phyloP scores from a whole-genome alignment of 2,329 filamentous ascomycete species.

The Boeremia lycopersici region DNA sequence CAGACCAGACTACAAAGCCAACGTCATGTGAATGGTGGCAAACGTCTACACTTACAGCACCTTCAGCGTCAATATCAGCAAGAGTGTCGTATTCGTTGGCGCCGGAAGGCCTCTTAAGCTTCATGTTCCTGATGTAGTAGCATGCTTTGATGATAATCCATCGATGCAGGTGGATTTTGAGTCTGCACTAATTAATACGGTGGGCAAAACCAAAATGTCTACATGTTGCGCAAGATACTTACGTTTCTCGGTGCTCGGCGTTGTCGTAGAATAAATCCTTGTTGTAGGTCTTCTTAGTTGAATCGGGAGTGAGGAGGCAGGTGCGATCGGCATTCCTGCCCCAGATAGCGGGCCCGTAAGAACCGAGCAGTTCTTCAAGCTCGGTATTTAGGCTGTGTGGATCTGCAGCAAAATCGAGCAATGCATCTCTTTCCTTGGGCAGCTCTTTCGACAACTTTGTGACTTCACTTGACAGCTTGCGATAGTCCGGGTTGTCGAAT shows the following conservation, averaged over 20 bases:
- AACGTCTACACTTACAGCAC: slow-evolving; percentile 19
- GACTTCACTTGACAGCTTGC: slow-evolving; percentile 45
- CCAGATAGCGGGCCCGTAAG: slow-evolving; percentile 45
- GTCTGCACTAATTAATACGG: slow-evolving; percentile 20
- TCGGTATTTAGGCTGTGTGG: slow-evolving; percentile 38
- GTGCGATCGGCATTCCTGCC: slow-evolving; percentile 41
- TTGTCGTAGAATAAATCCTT: slow-evolving; percentile 43
- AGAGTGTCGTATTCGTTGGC: slow-evolving; percentile 39
- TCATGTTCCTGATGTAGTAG: slow-evolving; percentile 48
- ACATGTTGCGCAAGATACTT: slow-evolving; percentile 15
- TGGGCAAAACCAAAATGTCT: not conserved
- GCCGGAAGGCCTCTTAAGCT: slow-evolving; percentile 41
- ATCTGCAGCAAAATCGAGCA: slow-evolving; percentile 46
- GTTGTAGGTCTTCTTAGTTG: slow-evolving; percentile 44
- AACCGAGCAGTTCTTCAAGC: slow-evolving; percentile 41
- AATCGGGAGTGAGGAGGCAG: slow-evolving; percentile 40
- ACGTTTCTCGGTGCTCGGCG: slow-evolving; percentile 42
- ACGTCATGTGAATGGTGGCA: slow-evolving; percentile 18
- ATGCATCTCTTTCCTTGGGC: slow-evolving; percentile 44
- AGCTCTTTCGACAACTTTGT: slow-evolving; percentile 45
- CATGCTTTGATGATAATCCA: slow-evolving; percentile 50
- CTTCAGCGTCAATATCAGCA: slow-evolving; percentile 39
- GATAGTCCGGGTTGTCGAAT: slow-evolving; percentile 47
- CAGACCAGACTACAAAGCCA: not conserved
- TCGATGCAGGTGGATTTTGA: slow-evolving; percentile 46